A percentile compares a stretch with the other conserved stretches of the same genome.
Conservation (phyloP, 2,329 filamentous ascomycete genomes). For the Claviceps fusiformis region DNA sequence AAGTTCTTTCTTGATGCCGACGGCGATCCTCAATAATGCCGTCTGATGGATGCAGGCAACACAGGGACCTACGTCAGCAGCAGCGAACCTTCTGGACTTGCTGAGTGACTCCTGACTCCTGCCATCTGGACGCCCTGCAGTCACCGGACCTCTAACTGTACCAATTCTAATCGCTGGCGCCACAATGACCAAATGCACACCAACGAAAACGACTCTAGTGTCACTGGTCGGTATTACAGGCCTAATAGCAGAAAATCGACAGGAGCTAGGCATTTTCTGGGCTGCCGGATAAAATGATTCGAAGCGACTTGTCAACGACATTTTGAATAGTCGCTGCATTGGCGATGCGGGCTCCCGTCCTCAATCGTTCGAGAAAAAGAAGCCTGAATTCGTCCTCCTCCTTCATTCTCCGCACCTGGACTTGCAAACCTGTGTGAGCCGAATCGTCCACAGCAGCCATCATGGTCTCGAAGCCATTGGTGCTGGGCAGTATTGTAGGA, state of each 20-base stretch:
- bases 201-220: background rate
- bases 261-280: background rate
- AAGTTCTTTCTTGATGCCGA: background rate
- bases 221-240: background rate
- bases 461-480: slow-evolving; percentile 4
- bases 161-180: background rate
- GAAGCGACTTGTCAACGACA: background rate
- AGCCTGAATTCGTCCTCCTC: background rate
- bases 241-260: background rate
- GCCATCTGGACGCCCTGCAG: too few relatives aligned
- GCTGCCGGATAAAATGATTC: background rate
- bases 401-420: too few relatives aligned
- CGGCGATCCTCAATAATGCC: background rate
- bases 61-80: background rate
- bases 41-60: background rate
- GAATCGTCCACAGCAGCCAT: background rate
- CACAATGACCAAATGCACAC: background rate
- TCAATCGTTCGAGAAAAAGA: background rate
- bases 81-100: background rate
- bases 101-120: too few relatives aligned
- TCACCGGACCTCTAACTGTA: too few relatives aligned
- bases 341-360: background rate
- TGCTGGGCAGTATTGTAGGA: slow-evolving; percentile 11
- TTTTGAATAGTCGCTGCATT: background rate
- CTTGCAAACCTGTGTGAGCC: background rate